Evolutionary conservation across 1,284 basidiomycete genomes (phyloP).

Genomic region (Peniophora sp.): DNA sequence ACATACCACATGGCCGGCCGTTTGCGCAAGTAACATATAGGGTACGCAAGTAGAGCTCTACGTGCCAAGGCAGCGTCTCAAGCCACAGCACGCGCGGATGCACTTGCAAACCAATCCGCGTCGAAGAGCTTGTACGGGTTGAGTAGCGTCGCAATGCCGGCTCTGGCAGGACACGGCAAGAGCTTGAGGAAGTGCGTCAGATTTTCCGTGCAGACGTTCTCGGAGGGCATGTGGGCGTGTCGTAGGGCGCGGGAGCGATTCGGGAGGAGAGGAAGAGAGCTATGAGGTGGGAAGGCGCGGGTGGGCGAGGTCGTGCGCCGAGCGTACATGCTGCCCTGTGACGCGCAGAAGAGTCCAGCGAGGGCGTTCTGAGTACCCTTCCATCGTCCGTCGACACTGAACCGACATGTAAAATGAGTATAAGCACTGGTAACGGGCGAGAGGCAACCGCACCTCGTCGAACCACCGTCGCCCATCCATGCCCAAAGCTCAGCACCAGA

Average conservation of each 20-base stretch:
- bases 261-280: slow-evolving; percentile 40
- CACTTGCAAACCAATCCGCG: slow-evolving; percentile 59
- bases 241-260: slow-evolving; percentile 43
- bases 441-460: slow-evolving; percentile 42
- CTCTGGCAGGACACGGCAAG: slow-evolving; percentile 87
- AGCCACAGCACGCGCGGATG: slow-evolving; percentile 64
- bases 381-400: slow-evolving; percentile 69
- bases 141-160: slow-evolving; percentile 81
- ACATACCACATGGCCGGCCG: slow-evolving; percentile 35
- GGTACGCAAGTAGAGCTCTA: slow-evolving; percentile 86
- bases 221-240: slow-evolving; percentile 74
- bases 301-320: slow-evolving; percentile 61
- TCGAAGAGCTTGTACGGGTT: slow-evolving; percentile 85
- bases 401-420: neutral
- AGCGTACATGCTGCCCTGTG: slow-evolving; percentile 71
- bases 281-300: slow-evolving; percentile 52
- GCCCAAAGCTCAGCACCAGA: slow-evolving; percentile 88
- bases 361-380: slow-evolving; percentile 80
- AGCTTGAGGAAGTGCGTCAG: slow-evolving; percentile 95
- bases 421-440: no score
- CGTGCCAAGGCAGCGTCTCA: slow-evolving; percentile 91
- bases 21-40: slow-evolving; percentile 37
- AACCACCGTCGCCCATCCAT: slow-evolving; percentile 67
- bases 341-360: slow-evolving; percentile 92
- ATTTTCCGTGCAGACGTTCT: slow-evolving; percentile 94